These are phyloP conservation scores for Daldinia childiae DNA, from an alignment of 495 filamentous ascomycete species.

Conservation along the genomic window DNA sequence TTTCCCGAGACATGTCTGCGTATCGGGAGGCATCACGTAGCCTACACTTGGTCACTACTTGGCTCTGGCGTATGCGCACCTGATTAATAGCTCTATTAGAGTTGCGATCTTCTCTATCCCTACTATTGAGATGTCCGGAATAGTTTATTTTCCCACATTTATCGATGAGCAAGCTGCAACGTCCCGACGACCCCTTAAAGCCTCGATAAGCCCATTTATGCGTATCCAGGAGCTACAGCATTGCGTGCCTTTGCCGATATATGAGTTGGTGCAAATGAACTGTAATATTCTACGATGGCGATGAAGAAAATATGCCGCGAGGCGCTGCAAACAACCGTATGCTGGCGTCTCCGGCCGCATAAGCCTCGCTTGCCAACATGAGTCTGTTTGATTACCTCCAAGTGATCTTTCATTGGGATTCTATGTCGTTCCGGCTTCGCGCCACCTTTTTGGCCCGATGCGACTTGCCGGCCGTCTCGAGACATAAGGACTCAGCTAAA, in stretches of 20 bases:
- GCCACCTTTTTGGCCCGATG: not conserved
- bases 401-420: not conserved
- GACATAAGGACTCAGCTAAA: conserved; percentile 1
- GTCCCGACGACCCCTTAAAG: conserved; percentile 7
- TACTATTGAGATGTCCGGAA: not conserved
- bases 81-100: not conserved
- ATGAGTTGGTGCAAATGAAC: conserved; percentile 4
- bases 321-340: conserved; percentile 24
- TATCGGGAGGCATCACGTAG: conserved; percentile 5
- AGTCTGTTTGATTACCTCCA: conserved; percentile 3
- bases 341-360: conserved; percentile 20
- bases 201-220: not conserved
- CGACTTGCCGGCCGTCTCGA: conserved; percentile 10
- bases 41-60: not conserved
- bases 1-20: conserved; percentile 38
- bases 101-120: not conserved
- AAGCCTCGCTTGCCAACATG: conserved; percentile 33
- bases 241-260: not conserved
- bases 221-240: not conserved
- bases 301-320: conserved; percentile 4
- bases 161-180: not conserved
- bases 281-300: conserved; percentile 1
- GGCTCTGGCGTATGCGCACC: not conserved
- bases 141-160: not conserved
- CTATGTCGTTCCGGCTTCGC: not conserved